Evolutionary conservation across 1,139 yeast genomes (phyloP).

Genomic region (Taphrina wiesneri): DNA sequence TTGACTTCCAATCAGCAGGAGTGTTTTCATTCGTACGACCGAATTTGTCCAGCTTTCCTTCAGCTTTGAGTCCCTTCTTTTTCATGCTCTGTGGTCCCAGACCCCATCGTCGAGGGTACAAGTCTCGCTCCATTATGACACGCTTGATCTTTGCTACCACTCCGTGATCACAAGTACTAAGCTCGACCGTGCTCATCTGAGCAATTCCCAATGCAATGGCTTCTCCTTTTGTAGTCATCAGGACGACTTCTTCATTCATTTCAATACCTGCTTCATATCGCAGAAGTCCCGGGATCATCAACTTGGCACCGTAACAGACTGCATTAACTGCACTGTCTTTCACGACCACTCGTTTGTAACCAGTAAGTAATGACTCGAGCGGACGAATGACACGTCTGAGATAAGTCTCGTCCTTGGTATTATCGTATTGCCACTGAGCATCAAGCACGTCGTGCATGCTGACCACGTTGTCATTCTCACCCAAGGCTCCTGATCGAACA

Average conservation of each 20-base stretch:
- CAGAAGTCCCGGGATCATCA: slow-evolving; percentile 97
- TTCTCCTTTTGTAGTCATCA: slow-evolving; percentile 98
- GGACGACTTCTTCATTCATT: slow-evolving; percentile 94
- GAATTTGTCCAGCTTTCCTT: slow-evolving; percentile 92
- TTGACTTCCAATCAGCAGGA: slow-evolving; percentile 87
- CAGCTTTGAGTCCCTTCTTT: slow-evolving; percentile 97
- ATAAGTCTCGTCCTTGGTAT: slow-evolving; percentile 94
- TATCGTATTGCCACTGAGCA: slow-evolving; percentile 97
- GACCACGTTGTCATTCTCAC: slow-evolving; percentile 87
- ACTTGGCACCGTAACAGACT: slow-evolving; percentile 97
- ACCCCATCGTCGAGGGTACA: slow-evolving; percentile 99
- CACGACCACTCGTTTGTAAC: slow-evolving; percentile 95
- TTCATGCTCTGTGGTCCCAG: slow-evolving; percentile 97
- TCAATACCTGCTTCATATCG: slow-evolving; percentile 98
- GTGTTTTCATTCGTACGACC: slow-evolving; percentile 93
- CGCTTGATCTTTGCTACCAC: slow-evolving; percentile 98
- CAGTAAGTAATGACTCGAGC: slow-evolving; percentile 85
- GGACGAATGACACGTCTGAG: slow-evolving; percentile 94
- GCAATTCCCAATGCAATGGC: slow-evolving; percentile 98
- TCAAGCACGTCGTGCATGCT: slow-evolving; percentile 96
- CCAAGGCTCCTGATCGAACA: slow-evolving; percentile 95
- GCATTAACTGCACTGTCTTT: slow-evolving; percentile 98
- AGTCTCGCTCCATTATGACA: slow-evolving; percentile 98
- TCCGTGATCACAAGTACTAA: slow-evolving; percentile 96
- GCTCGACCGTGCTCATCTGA: slow-evolving; percentile 97